These are phyloP conservation scores for Phytophthora lateralis DNA, from an alignment of 352 stramenopile species.

Conservation along the genomic window DNA sequence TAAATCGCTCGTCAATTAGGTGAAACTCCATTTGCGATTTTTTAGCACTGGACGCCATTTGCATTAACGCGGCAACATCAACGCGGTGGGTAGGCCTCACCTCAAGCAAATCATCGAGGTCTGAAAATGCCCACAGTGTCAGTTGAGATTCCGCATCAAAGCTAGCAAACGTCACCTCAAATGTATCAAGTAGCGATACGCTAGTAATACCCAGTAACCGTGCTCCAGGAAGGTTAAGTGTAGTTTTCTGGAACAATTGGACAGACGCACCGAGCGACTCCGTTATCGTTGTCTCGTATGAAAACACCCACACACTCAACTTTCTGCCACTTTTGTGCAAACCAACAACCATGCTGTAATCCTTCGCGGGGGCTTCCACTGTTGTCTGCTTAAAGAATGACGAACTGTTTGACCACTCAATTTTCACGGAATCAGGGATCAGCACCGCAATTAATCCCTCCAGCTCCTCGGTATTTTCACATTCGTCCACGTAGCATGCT, in stretches of 20 bases:
- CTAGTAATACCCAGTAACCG: conserved; percentile 43
- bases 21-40: conserved; percentile 49
- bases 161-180: conserved; percentile 51
- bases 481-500: conserved; percentile 39
- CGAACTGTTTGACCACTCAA: conserved; percentile 51
- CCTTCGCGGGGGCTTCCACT: conserved; percentile 42
- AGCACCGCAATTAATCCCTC: conserved; percentile 38
- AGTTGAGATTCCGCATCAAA: conserved; percentile 47
- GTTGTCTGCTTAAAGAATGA: conserved; percentile 38
- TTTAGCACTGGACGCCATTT: conserved; percentile 18
- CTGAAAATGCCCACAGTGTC: conserved; percentile 62
- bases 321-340: conserved; percentile 40
- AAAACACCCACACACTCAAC: conserved; percentile 68
- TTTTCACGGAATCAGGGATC: conserved; percentile 58
- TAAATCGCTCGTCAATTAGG: conserved; percentile 34
- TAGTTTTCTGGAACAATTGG: conserved; percentile 53
- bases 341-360: conserved; percentile 68
- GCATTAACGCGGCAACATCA: conserved; percentile 44
- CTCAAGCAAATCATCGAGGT: conserved; percentile 54
- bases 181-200: conserved; percentile 53
- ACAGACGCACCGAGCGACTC: conserved; percentile 22
- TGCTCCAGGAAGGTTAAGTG: conserved; percentile 36
- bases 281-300: conserved; percentile 30
- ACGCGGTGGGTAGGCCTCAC: conserved; percentile 47
- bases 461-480: conserved; percentile 28